Evolutionary conservation across 169 alveolate genomes (phyloP), one percentile per base, ranked within the genome.

Genomic region (Perkinsus olseni): DNA sequence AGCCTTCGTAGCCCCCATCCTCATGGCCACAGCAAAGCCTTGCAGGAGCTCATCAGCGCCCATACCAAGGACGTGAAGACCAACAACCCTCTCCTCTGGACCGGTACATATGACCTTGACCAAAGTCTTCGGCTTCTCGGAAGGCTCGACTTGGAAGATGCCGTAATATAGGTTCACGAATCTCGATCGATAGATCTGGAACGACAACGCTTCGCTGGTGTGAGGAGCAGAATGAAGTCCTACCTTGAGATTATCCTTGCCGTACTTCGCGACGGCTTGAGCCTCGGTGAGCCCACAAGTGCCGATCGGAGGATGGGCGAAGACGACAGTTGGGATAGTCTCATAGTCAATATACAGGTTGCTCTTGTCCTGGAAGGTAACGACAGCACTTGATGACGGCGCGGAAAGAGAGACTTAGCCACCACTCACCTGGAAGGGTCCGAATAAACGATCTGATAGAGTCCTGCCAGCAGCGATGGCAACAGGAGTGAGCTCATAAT

Each of bases 381-480:
- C 82, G 17, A 13, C 82, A 62, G 1, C 28, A 62, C n/a, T n/a
- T n/a, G n/a, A 21, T 3, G 31, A 1, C 8, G 17, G 28, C 17
- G 28, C 4, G 17, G 13, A 13, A 24, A 6, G 17, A 24, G 37
- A 21, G 10, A 21, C 8, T 91, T 95, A 94, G 91, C 91, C 93
- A 82, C 38, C 92, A 24, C 39, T 95, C 95, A 37, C 94, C 92
- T 91, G 48, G 74, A 93, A 1, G 34, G 91, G 92, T 34, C 94
- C 96, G 93, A 97, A 98, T 20, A 98, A 92, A 92, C 99, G 97
- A 91, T 97, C 98, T 13, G 98, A 97, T 50, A 98, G 95, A 38
- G 96, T 97, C 93, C 99, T 97, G 37, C 99, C 99, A 1, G 99
- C 99, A 36, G 97, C 98, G 38, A 98, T 98, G 21, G 99, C 99